A percentile compares a stretch with the other conserved stretches of the same genome.
Conservation (phyloP, 1,284 basidiomycete genomes). For the Tetrapyrgos nigripes region DNA sequence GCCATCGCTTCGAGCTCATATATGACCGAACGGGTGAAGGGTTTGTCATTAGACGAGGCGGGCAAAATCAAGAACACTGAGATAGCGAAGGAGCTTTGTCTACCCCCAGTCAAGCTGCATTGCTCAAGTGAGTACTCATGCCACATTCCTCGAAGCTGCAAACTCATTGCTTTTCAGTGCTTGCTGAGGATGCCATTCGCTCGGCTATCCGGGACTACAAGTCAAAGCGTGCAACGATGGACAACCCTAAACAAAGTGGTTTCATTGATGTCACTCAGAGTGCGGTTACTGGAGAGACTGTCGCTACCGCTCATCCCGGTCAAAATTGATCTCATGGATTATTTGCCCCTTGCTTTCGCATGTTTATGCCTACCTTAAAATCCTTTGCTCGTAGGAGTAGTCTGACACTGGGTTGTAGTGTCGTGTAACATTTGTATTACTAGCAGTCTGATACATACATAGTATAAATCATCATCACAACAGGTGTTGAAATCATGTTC, state of each 20-base stretch:
- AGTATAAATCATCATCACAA: too few relatives aligned
- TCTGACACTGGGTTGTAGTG: neutral
- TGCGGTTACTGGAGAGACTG: slow-evolving; percentile 68
- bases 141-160: slow-evolving; percentile 15
- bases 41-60: slow-evolving; percentile 92
- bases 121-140: slow-evolving; percentile 72
- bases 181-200: slow-evolving; percentile 98
- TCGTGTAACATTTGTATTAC: slow-evolving; percentile 15
- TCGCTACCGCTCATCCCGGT: slow-evolving; percentile 67
- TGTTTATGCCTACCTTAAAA: neutral
- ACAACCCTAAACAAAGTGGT: slow-evolving; percentile 60
- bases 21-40: slow-evolving; percentile 98
- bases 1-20: slow-evolving; percentile 97
- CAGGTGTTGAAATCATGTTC: slow-evolving; percentile 8
- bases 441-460: neutral
- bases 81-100: slow-evolving; percentile 94
- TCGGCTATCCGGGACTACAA: slow-evolving; percentile 94
- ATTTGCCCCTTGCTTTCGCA: slow-evolving; percentile 10
- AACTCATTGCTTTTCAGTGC: slow-evolving; percentile 60
- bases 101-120: slow-evolving; percentile 97
- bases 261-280: slow-evolving; percentile 83
- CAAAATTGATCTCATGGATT: slow-evolving; percentile 26
- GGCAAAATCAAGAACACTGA: slow-evolving; percentile 99
- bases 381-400: neutral
- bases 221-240: slow-evolving; percentile 69